A percentile compares a stretch with the other conserved stretches of the same genome.
phyloP scores from a whole-genome alignment of 192 early-diverging fungal genomes.

The Geranomyces variabilis region DNA sequence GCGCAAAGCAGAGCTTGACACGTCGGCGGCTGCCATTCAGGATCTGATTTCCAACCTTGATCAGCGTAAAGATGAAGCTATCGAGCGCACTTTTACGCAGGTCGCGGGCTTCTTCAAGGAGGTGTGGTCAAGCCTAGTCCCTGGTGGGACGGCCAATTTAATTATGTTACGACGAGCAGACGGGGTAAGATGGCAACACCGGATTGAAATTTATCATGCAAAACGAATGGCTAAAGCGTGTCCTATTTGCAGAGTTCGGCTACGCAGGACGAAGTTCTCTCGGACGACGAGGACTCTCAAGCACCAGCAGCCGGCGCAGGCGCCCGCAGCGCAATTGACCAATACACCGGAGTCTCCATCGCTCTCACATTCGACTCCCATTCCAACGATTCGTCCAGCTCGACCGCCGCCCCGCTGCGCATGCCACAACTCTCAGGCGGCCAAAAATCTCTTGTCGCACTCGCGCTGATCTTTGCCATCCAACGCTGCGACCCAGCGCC shows the following conservation, averaged over 20 bases:
- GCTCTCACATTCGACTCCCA: conserved; percentile 93
- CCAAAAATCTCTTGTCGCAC: conserved; percentile 96
- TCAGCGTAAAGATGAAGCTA: conserved; percentile 95
- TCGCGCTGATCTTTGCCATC: conserved; percentile 97
- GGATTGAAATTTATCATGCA: background rate
- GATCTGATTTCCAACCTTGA: conserved; percentile 89
- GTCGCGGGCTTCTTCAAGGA: conserved; percentile 85
- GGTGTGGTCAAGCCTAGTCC: conserved; percentile 90
- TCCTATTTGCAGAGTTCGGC: conserved; percentile 12
- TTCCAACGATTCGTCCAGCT: conserved; percentile 66
- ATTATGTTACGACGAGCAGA: conserved; percentile 76
- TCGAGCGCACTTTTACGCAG: conserved; percentile 93
- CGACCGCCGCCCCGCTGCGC: conserved; percentile 46
- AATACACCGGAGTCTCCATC: conserved; percentile 90
- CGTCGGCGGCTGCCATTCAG: conserved; percentile 77
- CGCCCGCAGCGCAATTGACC: conserved; percentile 58
- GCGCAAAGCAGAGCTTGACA: conserved; percentile 87
- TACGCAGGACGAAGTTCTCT: conserved; percentile 15
- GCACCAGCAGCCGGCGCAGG: background rate
- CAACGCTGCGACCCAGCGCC: conserved; percentile 98
- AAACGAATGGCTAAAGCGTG: background rate
- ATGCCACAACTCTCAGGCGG: conserved; percentile 98
- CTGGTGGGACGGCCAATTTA: conserved; percentile 79
- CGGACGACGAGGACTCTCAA: background rate
- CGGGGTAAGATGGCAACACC: conserved; percentile 17